These are phyloP conservation scores for Fonsecaea nubica DNA, from an alignment of 2,329 filamentous ascomycete genomes.

Conservation along the genomic window DNA sequence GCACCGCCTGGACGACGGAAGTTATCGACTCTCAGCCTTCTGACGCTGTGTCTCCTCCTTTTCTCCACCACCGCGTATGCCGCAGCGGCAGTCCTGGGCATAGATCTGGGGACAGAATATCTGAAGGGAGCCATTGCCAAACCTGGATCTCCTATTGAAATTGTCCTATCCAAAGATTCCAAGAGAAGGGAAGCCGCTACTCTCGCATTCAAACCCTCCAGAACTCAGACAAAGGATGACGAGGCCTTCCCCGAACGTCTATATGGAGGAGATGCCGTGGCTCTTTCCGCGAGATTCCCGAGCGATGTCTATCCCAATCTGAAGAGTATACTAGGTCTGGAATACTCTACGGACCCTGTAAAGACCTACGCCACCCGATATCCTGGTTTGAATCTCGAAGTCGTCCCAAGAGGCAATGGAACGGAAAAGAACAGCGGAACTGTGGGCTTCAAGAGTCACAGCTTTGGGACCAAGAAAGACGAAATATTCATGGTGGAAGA, in stretches of 20 bases:
- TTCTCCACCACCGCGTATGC: constrained; percentile 63
- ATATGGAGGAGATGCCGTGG: constrained; percentile 90
- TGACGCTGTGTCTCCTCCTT: constrained; percentile 59
- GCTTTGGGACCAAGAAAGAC: constrained; percentile 68
- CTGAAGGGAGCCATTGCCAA: constrained; percentile 96
- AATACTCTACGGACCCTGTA: constrained; percentile 64
- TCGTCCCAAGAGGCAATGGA: constrained; percentile 52
- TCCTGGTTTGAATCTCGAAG: constrained; percentile 75
- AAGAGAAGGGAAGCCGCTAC: constrained; percentile 93
- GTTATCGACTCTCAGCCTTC: constrained; percentile 50
- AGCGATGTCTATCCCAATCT: constrained; percentile 94
- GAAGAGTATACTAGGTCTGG: constrained; percentile 84
- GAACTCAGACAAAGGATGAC: constrained; percentile 66
- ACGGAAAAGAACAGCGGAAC: constrained; percentile 64
- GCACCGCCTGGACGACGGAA: constrained; percentile 54
- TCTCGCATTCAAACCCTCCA: constrained; percentile 89
- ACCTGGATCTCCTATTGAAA: constrained; percentile 94
- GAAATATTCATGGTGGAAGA: constrained; percentile 80
- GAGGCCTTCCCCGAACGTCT: constrained; percentile 79
- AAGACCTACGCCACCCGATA: constrained; percentile 76
- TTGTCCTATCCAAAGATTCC: constrained; percentile 96
- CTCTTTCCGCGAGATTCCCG: constrained; percentile 84
- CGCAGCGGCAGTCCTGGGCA: constrained; percentile 80
- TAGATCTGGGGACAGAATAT: constrained; percentile 95
- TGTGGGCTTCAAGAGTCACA: constrained; percentile 79